Evolutionary conservation across 306 rosid species (phyloP).

Genomic region (Fragaria vesca): DNA sequence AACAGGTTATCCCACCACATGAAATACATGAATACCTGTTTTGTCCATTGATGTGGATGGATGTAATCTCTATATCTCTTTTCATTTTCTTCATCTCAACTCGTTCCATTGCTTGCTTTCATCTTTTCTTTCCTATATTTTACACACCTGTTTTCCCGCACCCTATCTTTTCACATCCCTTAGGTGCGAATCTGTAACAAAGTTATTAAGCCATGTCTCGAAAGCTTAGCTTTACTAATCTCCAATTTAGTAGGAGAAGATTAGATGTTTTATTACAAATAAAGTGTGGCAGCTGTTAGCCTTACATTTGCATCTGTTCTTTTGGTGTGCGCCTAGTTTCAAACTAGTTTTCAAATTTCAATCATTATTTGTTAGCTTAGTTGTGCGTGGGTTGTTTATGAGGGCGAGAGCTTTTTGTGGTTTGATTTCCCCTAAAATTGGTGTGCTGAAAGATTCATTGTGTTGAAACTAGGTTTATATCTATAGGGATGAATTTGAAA

Average conservation of each 20-base stretch:
- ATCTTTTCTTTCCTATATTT: not conserved
- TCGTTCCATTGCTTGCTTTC: not conserved
- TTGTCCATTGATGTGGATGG: not conserved
- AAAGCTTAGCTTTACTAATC: not conserved
- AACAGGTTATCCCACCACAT: not conserved
- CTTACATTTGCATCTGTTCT: not conserved
- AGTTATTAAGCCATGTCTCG: not conserved
- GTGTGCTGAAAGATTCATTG: not conserved
- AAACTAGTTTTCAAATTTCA: not conserved
- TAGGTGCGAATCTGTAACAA: not conserved
- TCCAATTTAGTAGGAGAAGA: not conserved
- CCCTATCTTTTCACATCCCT: not conserved
- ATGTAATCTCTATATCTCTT: not conserved
- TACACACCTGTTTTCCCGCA: not conserved
- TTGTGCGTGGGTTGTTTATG: not conserved
- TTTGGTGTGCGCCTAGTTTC: not conserved
- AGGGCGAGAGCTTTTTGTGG: not conserved
- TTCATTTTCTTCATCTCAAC: not conserved
- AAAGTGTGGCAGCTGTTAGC: not conserved
- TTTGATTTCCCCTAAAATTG: not conserved
- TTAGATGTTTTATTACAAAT: not conserved
- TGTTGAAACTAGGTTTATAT: too few species aligned
- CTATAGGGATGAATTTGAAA: not conserved
- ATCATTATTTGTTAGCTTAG: not conserved
- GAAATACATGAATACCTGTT: not conserved